phyloP scores from a whole-genome alignment of 768 basidiomycete species.

The Lepiota venenata region DNA sequence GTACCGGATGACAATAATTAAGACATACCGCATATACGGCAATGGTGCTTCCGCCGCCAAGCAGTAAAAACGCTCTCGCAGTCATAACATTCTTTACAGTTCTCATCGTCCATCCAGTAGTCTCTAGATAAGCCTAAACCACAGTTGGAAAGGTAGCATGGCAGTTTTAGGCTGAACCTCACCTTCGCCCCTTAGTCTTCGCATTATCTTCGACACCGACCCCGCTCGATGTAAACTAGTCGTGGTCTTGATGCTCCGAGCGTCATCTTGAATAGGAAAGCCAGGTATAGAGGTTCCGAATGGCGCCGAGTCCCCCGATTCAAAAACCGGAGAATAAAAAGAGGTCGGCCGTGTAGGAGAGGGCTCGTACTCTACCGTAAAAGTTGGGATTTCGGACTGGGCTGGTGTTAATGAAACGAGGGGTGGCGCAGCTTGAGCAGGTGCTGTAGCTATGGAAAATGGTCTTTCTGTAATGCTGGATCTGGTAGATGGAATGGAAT shows the following conservation, averaged over 20 bases:
- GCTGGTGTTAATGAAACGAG: constrained; percentile 84
- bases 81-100: constrained; percentile 93
- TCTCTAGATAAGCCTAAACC: constrained; percentile 77
- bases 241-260: constrained; percentile 78
- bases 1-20: neutral
- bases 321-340: constrained; percentile 50
- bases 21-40: constrained; percentile 86
- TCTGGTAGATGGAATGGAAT: constrained; percentile 46
- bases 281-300: constrained; percentile 85
- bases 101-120: constrained; percentile 99
- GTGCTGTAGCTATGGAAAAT: constrained; percentile 49
- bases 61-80: constrained; percentile 93
- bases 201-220: constrained; percentile 89
- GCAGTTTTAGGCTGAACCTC: constrained; percentile 9
- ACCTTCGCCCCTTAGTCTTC: constrained; percentile 90
- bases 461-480: constrained; percentile 52
- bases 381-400: constrained; percentile 73
- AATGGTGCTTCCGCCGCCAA: constrained; percentile 96
- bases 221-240: constrained; percentile 68
- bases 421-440: constrained; percentile 69
- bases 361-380: constrained; percentile 60
- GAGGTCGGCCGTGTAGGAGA: constrained; percentile 50
- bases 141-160: constrained; percentile 5
- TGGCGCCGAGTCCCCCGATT: constrained; percentile 49
- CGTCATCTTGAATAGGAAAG: constrained; percentile 89